Evolutionary conservation across 306 rosid genomes (phyloP), one percentile per base, ranked within the genome.

Genomic region (cucumber (Cucumis sativus)): DNA sequence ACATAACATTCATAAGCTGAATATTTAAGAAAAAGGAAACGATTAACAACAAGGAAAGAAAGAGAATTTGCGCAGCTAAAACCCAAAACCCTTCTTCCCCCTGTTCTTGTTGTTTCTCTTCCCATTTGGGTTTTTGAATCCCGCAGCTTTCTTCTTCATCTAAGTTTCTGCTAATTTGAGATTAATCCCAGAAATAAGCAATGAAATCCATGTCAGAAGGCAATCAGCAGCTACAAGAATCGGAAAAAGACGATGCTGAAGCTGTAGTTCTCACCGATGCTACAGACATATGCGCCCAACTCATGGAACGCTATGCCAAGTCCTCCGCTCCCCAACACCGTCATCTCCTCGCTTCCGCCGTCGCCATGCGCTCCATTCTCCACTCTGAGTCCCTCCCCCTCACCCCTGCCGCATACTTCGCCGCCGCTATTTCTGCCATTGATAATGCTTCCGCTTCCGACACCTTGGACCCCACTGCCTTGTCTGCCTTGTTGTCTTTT

Each of bases 221-320:
- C 18, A 21, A 40, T 39, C 74, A 45, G 17, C 60, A 60, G 37
- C 84, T 72, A 10, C 81, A 72, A 63, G 77, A 54, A 10, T 73
- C 16, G 51, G 80, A 78, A 10, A 61, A 15, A 0, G 77, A 76
- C n/a, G 78, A 82, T 35, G 87, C 84, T 40, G 87, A 66, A 40
- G n/a, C 61, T 0, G 88, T 82, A 33, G 6, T 79, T 8, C 86
- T 90, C 74, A 84, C 77, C 9, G 89, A 73, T 47, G 89, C 84
- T 80, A 78, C 88, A 11, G 97, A 92, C 85, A 83, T 92, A 30
- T 90, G 91, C 83, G 90, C 85, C 64, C 97, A 92, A 86, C 97
- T 95, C 86, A 88, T 92, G 89, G 93, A 82, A 86, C 97, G 97
- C 71, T 95, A 95, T 75, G 80, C 91, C 82, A 92, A 90, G 84